Percentiles rank a stretch among this genome's conserved stretches.
phyloP scores from a whole-genome alignment of 2,329 filamentous ascomycete species.

The Phoma sp. region DNA sequence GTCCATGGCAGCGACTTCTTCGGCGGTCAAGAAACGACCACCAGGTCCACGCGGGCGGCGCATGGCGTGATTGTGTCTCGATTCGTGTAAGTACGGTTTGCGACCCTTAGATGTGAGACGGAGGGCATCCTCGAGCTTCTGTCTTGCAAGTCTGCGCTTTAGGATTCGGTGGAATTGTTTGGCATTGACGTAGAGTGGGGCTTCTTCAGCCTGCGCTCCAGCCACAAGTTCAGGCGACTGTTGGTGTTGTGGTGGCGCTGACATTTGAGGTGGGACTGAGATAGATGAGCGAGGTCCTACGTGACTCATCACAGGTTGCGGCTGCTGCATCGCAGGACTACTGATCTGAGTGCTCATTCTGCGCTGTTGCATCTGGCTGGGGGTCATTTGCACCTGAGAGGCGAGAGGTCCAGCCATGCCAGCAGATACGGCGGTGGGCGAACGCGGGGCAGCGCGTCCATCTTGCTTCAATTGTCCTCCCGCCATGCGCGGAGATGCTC shows the following conservation, averaged over 20 bases:
- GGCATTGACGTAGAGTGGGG: conserved; percentile 95
- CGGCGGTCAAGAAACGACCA: conserved; percentile 93
- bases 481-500: conserved; percentile 79
- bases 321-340: conserved; percentile 66
- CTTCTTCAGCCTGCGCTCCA: conserved; percentile 76
- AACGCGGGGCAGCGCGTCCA: conserved; percentile 75
- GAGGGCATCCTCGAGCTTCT: conserved; percentile 91
- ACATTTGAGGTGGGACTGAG: conserved; percentile 58
- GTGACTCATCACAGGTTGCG: conserved; percentile 80
- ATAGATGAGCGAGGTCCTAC: conserved; percentile 59
- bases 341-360: conserved; percentile 53
- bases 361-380: conserved; percentile 46
- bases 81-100: conserved; percentile 97
- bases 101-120: conserved; percentile 92
- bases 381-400: conserved; percentile 50
- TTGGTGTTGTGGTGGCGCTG: conserved; percentile 70
- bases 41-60: conserved; percentile 90
- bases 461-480: conserved; percentile 70
- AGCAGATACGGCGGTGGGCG: conserved; percentile 73
- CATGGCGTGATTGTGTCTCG: conserved; percentile 98
- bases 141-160: conserved; percentile 89
- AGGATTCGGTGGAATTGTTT: conserved; percentile 98
- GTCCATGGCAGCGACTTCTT: conserved; percentile 92
- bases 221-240: conserved; percentile 83
- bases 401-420: conserved; percentile 57